Evolutionary conservation across 371 early-diverging fungal species (phyloP).

Genomic region (Apophysomyces sp.): DNA sequence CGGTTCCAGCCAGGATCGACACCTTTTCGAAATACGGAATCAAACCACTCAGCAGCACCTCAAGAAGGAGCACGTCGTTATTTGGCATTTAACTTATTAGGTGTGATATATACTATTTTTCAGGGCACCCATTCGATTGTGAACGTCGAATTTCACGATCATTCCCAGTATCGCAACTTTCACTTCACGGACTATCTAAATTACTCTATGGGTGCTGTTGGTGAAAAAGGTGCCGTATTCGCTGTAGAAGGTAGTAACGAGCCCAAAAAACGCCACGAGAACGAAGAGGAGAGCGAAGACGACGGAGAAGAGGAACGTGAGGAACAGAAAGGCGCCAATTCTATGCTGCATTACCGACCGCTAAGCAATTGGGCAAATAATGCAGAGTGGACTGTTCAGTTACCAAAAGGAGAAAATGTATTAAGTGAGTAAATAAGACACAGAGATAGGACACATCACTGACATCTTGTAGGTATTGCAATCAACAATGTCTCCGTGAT

Average conservation of each 20-base stretch:
- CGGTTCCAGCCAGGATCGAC: conserved; percentile 66
- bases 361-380: conserved; percentile 67
- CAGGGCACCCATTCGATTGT: conserved; percentile 72
- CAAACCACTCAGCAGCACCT: conserved; percentile 35
- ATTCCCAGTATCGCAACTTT: conserved; percentile 69
- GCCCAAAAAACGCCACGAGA: conserved; percentile 15
- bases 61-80: conserved; percentile 64
- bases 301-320: conserved; percentile 20
- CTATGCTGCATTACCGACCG: conserved; percentile 55
- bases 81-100: conserved; percentile 79
- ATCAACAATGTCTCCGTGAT: conserved; percentile 68
- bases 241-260: conserved; percentile 48
- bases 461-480: conserved; percentile 60
- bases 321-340: conserved; percentile 35
- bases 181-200: conserved; percentile 79
- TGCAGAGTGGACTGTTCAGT: conserved; percentile 74
- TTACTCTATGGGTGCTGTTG: conserved; percentile 74
- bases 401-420: conserved; percentile 69
- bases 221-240: conserved; percentile 73
- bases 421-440: conserved; percentile 29
- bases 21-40: conserved; percentile 26
- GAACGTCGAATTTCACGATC: conserved; percentile 88
- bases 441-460: background rate
- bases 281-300: conserved; percentile 17
- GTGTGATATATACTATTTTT: conserved; percentile 71